phyloP scores from a whole-genome alignment of 1,284 basidiomycete genomes.

The Hemileia vastatrix region DNA sequence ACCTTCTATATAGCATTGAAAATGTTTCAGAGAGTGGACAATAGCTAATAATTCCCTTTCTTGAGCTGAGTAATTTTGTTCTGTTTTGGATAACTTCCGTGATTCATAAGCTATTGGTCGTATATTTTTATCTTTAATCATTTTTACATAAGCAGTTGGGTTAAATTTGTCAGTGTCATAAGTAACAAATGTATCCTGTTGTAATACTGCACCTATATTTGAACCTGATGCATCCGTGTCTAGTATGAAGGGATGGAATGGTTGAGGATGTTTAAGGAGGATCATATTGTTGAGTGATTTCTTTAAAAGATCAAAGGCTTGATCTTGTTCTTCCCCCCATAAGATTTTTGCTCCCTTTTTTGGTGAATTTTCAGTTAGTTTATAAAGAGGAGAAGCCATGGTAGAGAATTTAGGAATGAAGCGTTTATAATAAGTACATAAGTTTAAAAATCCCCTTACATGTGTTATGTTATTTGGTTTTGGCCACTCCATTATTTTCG shows the following conservation, averaged over 20 bases:
- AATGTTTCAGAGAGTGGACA: slow-evolving; percentile 23
- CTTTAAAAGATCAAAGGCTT: no score
- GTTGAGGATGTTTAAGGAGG: no score
- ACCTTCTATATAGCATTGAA: slow-evolving; percentile 30
- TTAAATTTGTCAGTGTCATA: no score
- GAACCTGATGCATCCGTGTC: no score
- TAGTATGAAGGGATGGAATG: no score
- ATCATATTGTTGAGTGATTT: no score
- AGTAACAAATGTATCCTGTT: no score
- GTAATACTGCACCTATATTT: no score
- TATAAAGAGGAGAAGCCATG: not conserved
- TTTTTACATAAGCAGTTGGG: no score
- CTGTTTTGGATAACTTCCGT: slow-evolving; percentile 12
- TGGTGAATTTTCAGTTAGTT: not conserved
- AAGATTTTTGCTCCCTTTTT: no score
- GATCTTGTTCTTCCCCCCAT: no score
- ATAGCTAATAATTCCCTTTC: slow-evolving; percentile 26
- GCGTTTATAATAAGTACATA: slow-evolving; percentile 8
- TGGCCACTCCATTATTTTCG: not conserved
- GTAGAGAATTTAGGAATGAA: slow-evolving; percentile 9
- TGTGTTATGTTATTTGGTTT: slow-evolving; percentile 4
- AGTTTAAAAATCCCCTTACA: slow-evolving; percentile 4
- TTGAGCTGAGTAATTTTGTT: slow-evolving; percentile 25
- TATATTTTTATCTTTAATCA: not conserved
- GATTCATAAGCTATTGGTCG: slow-evolving; percentile 24